Base-by-base conservation (phyloP, 495 filamentous ascomycete genomes). In the Eremomyces bilateralis region DNA sequence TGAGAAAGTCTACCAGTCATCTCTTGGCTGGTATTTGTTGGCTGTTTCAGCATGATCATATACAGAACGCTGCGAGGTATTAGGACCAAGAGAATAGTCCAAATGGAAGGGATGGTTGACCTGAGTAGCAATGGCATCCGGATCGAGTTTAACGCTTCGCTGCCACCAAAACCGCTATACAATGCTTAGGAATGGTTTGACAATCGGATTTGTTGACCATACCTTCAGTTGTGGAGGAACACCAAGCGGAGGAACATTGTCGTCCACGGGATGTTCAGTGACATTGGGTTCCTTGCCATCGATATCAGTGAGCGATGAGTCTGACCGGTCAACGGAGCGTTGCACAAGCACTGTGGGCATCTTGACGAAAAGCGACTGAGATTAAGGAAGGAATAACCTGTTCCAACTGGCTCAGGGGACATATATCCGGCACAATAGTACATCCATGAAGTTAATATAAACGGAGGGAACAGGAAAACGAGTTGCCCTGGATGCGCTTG, bases 121-220 rank as follows among this genome's bases (percentile, higher is more conserved):
- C 45, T 64, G 62, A 0, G 69, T 76, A 0, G 71, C 71, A 27
- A 71, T 63, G 20, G 61, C 61, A 32, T 64, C 52, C 1, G 55
- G 52, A 33, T 74, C 64, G 31, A 60, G 42, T 33, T 34, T 19
- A n/a, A 24, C 41, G 5, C 6, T 31, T 16, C 42, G 12, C 31
- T 45, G 42, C 29, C 41, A 45, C 39, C 38, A 45, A 28, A 45
- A 45, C 18, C 42, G 27, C 28, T 38, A n/a, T n/a, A n/a, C n/a
- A n/a, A n/a, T n/a, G n/a, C n/a, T n/a, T n/a, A n/a, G n/a, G n/a
- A n/a, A n/a, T n/a, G n/a, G n/a, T n/a, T n/a, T n/a, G n/a, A n/a
- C n/a, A n/a, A n/a, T n/a, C n/a, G n/a, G n/a, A n/a, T n/a, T n/a
- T n/a, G n/a, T n/a, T n/a, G n/a, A n/a, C n/a, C n/a, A n/a, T n/a